Conservation (phyloP, 1,284 basidiomycete species). For the Entoloma clypeatum region DNA sequence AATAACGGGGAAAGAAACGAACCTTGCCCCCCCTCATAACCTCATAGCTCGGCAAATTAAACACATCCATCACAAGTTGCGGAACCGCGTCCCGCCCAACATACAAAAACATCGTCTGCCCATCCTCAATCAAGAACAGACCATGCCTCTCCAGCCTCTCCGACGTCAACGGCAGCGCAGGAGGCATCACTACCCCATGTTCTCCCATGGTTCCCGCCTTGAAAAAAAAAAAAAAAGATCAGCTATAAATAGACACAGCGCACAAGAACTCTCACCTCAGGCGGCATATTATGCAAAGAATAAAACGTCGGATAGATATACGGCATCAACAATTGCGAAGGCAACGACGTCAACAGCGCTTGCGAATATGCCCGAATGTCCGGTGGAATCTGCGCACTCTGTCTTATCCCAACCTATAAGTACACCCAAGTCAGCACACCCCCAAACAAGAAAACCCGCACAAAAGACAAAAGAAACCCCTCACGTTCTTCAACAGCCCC, state of each 20-base stretch:
- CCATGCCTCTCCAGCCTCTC: conserved; percentile 95
- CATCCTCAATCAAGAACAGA: conserved; percentile 95
- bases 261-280: conserved; percentile 57
- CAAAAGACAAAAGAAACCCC: too few species aligned
- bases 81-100: conserved; percentile 96
- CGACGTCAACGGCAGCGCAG: conserved; percentile 87
- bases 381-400: conserved; percentile 94
- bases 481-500: conserved; percentile 90
- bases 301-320: conserved; percentile 96
- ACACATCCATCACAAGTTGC: conserved; percentile 91
- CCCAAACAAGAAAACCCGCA: background rate
- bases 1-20: conserved; percentile 18
- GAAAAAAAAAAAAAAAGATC: conserved; percentile 2
- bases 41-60: conserved; percentile 86
- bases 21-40: conserved; percentile 92
- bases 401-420: conserved; percentile 81
- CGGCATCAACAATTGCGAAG: conserved; percentile 87
- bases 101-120: conserved; percentile 97
- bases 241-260: background rate
- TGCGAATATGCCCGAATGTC: conserved; percentile 96
- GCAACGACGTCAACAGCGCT: conserved; percentile 86
- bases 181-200: conserved; percentile 78
- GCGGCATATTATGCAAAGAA: conserved; percentile 94
- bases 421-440: conserved; percentile 5
- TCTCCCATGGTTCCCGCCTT: conserved; percentile 82